A percentile compares a stretch with the other conserved stretches of the same genome.
Evolutionary conservation across 805 yeast genomes (phyloP).

Genomic region (Candida sithepensis): DNA sequence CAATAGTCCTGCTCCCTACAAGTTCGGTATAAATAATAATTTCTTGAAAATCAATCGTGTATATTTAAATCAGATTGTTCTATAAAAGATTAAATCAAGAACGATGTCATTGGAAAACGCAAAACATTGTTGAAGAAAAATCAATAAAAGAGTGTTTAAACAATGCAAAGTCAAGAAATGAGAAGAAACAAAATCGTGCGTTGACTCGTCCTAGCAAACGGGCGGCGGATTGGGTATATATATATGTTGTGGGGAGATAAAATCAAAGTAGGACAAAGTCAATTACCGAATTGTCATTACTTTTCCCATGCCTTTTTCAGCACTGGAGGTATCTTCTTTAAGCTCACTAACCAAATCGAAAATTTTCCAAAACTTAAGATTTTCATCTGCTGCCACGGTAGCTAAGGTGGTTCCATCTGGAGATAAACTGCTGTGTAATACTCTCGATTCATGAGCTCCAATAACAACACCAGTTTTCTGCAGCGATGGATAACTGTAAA

Average conservation of each 20-base stretch:
- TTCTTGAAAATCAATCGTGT: too few relatives aligned
- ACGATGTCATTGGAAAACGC: too few relatives aligned
- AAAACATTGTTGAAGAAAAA: not conserved
- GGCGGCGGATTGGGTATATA: not conserved
- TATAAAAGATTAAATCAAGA: too few relatives aligned
- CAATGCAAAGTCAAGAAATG: not conserved
- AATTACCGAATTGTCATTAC: conserved; percentile 49
- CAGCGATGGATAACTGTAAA: conserved; percentile 82
- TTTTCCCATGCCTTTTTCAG: conserved; percentile 45
- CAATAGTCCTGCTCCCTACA: too few relatives aligned
- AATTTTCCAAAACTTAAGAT: conserved; percentile 89
- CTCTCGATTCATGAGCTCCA: conserved; percentile 87
- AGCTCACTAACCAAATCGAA: conserved; percentile 49
- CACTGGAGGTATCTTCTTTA: conserved; percentile 22
- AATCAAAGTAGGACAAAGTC: not conserved
- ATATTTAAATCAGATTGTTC: too few relatives aligned
- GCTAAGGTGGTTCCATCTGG: conserved; percentile 91
- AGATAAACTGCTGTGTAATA: conserved; percentile 75
- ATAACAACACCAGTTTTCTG: conserved; percentile 83
- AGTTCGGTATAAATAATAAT: too few relatives aligned
- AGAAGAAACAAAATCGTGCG: not conserved
- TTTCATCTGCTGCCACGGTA: conserved; percentile 95
- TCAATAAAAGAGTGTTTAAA: not conserved
- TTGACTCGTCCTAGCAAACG: not conserved
- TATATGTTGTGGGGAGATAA: not conserved